Evolutionary conservation across 2,329 filamentous ascomycete genomes (phyloP).

Genomic region (Fusarium succisae): DNA sequence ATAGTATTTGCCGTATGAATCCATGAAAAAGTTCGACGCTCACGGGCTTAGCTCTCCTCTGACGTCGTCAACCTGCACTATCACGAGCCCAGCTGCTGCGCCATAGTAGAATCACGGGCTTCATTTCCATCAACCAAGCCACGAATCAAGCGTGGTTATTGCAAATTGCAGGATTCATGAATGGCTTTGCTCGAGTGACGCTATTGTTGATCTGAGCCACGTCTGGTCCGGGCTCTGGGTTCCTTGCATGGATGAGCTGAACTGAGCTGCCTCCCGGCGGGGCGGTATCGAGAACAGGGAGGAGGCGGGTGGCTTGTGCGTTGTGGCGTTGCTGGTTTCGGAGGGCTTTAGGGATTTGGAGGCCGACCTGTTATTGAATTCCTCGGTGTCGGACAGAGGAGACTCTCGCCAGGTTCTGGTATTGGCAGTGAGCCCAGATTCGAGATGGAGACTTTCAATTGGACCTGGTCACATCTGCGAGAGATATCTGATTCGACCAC

Average conservation of each 20-base stretch:
- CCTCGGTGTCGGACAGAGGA: neutral
- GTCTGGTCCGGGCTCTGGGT: conserved; percentile 8
- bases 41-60: neutral
- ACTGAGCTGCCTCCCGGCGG: conserved; percentile 29
- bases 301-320: conserved; percentile 12
- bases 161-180: conserved; percentile 24
- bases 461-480: neutral
- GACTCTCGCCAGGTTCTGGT: neutral
- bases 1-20: conserved; percentile 6
- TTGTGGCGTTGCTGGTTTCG: conserved; percentile 27
- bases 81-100: conserved; percentile 21
- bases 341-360: neutral
- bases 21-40: neutral
- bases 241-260: conserved; percentile 22
- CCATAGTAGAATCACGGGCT: conserved; percentile 4
- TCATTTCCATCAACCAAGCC: conserved; percentile 14
- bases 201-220: conserved; percentile 32
- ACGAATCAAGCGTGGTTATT: neutral
- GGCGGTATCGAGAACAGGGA: conserved; percentile 21
- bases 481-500: neutral
- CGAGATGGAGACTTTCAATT: neutral
- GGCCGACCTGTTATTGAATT: neutral
- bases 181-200: conserved; percentile 31
- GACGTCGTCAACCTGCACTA: conserved; percentile 1
- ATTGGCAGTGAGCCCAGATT: neutral